Evolutionary conservation across 176 grass and related monocot species (phyloP).

Genomic region (Carex cristatella): DNA sequence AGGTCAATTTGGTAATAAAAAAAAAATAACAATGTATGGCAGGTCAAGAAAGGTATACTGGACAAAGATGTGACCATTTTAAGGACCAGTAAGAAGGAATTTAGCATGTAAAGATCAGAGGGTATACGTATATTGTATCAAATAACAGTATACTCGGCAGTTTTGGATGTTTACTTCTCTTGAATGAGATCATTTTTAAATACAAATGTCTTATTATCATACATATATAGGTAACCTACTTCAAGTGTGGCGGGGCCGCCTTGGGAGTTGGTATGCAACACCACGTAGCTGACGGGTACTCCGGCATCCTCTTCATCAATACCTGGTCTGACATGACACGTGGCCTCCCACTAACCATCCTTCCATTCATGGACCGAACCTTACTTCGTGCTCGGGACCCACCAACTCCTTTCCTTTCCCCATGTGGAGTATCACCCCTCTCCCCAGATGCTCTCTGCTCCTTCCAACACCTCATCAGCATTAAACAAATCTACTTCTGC

Average conservation of each 20-base stretch:
- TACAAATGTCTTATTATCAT: neutral
- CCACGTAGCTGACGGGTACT: slow-evolving; percentile 31
- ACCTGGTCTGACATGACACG: slow-evolving; percentile 28
- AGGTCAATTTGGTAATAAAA: neutral
- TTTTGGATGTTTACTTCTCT: neutral
- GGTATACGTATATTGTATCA: too few relatives aligned
- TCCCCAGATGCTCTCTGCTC: neutral
- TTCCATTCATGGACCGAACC: slow-evolving; percentile 22
- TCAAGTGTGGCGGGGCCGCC: slow-evolving; percentile 30
- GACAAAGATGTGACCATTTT: neutral
- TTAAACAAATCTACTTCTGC: neutral
- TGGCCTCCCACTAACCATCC: neutral
- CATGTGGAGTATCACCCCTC: slow-evolving; percentile 12
- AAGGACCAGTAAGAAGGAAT: too few relatives aligned
- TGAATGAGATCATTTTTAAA: neutral
- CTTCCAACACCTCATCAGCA: neutral
- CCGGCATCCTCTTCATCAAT: slow-evolving; percentile 22
- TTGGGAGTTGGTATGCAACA: slow-evolving; percentile 36
- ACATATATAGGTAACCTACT: slow-evolving; percentile 35
- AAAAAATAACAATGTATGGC: neutral
- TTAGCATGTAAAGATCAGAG: too few relatives aligned
- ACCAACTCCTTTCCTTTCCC: slow-evolving; percentile 16
- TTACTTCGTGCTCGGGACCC: slow-evolving; percentile 18
- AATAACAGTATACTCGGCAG: too few relatives aligned
- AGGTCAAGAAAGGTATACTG: neutral